A percentile compares a stretch with the other conserved stretches of the same genome.
phyloP scores from a whole-genome alignment of 2,329 filamentous ascomycete species.

The Fusarium avenaceum region DNA sequence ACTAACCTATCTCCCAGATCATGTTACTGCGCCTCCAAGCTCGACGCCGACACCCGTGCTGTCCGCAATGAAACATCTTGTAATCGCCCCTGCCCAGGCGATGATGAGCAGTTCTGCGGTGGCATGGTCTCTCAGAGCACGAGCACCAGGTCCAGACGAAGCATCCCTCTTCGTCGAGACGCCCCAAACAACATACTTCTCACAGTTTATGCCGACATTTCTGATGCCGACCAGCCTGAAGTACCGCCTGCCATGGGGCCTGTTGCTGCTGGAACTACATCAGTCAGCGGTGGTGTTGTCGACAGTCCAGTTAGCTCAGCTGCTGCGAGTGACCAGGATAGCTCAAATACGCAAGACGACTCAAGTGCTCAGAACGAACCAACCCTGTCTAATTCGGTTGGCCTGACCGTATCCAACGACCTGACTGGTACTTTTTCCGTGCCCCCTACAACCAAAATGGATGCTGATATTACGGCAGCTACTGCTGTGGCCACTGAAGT shows the following conservation, averaged over 20 bases:
- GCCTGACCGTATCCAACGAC: background rate
- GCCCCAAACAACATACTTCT: slow-evolving; percentile 54
- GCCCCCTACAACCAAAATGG: background rate
- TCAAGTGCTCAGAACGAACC: slow-evolving; percentile 1
- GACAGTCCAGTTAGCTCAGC: background rate
- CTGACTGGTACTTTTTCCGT: background rate
- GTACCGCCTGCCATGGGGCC: slow-evolving; percentile 54
- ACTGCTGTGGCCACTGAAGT: background rate
- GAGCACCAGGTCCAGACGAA: slow-evolving; percentile 17
- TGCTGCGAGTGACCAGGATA: background rate
- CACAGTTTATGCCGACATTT: slow-evolving; percentile 59
- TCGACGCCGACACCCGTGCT: slow-evolving; percentile 58
- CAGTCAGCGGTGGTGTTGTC: background rate
- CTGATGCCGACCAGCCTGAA: slow-evolving; percentile 47
- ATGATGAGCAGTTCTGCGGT: slow-evolving; percentile 58
- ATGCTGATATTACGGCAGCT: background rate
- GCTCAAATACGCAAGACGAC: background rate
- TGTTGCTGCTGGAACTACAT: slow-evolving; percentile 8
- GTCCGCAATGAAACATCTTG: slow-evolving; percentile 50
- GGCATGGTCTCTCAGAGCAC: slow-evolving; percentile 48
- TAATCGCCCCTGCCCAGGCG: slow-evolving; percentile 58
- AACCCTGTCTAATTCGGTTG: background rate
- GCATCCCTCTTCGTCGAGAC: slow-evolving; percentile 45
- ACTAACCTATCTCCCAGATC: slow-evolving; percentile 42
- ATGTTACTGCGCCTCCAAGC: slow-evolving; percentile 62